Percentiles rank a stretch among this genome's conserved stretches.
Conservation (phyloP, 495 filamentous ascomycete species). For the Tetracladium setigerum region DNA sequence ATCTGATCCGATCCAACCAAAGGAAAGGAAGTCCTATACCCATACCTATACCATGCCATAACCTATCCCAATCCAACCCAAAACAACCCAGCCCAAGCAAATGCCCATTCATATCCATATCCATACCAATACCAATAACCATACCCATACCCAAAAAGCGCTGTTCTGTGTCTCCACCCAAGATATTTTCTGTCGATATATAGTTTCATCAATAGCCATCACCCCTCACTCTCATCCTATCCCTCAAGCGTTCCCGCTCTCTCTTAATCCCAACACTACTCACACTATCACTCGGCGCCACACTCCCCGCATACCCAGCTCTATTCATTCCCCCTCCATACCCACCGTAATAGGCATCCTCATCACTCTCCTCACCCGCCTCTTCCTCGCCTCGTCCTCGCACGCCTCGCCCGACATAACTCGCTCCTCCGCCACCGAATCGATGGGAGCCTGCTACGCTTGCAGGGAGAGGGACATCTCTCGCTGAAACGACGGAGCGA, state of each 20-base stretch:
- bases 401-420: background rate
- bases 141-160: constrained; percentile 5
- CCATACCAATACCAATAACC: background rate
- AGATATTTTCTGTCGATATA: constrained; percentile 1
- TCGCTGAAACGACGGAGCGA: background rate
- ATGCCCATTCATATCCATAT: constrained; percentile 1
- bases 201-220: background rate
- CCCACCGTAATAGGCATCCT: constrained; percentile 6
- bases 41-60: background rate
- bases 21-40: background rate
- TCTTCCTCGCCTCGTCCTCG: background rate
- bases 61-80: background rate
- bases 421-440: background rate
- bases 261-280: constrained; percentile 50
- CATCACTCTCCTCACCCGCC: background rate
- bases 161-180: constrained; percentile 2
- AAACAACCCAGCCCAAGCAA: background rate
- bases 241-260: constrained; percentile 24
- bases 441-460: constrained; percentile 1
- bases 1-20: too few species aligned
- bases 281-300: constrained; percentile 60
- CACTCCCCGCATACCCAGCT: constrained; percentile 29
- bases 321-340: constrained; percentile 22
- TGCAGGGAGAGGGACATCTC: constrained; percentile 2
- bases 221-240: constrained; percentile 17